Evolutionary conservation across 2,329 filamentous ascomycete species (phyloP), one percentile per base, ranked within the genome.

Genomic region (Phaeosphaeria sp.): DNA sequence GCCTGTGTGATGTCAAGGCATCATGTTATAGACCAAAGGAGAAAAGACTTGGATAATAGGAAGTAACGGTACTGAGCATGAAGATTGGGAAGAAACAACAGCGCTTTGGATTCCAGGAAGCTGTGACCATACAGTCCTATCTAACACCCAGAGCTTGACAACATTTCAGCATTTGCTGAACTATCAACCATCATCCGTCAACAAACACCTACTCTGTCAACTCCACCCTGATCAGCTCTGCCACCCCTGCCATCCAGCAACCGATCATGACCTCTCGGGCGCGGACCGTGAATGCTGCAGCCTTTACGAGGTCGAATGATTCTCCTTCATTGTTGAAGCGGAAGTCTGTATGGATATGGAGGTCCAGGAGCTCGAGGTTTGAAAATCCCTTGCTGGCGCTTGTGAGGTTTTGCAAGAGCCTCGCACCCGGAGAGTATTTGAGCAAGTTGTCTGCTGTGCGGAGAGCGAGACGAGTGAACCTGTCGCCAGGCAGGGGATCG

Each of bases 391-490:
- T 51, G 22, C 52, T 33, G 13, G 49, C 11, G 13, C 46, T 18
- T 6, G 60, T 62, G 33, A 68, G 56, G 13, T 33, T n/a, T 2
- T 21, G 47, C 5, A 68, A 55, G 5, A 55, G 33, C 20, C 55
- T 58, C 4, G 63, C 64, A 18, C 55, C 57, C 6, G 56, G 58
- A 27, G 54, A 65, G 56, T 51, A 47, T 3, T 22, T 21, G n/a
- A 58, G 23, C 27, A 67, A 52, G 18, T 68, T 22, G 6, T 17
- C 21, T 4, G 22, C 10, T 21, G 21, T 23, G 21, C 22, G n/a
- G n/a, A 46, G 17, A 17, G 10, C 7, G 44, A 4, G 6, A 21
- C 21, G 11, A 11, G 2, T 46, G 22, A 42, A n/a, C 39, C 2
- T n/a, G 27, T 33, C 13, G 33, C 25, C 42, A 36, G 25, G n/a